A percentile compares a stretch with the other conserved stretches of the same genome.
Conservation (phyloP, 2,329 filamentous ascomycete species). For the Penicillium sp. region DNA sequence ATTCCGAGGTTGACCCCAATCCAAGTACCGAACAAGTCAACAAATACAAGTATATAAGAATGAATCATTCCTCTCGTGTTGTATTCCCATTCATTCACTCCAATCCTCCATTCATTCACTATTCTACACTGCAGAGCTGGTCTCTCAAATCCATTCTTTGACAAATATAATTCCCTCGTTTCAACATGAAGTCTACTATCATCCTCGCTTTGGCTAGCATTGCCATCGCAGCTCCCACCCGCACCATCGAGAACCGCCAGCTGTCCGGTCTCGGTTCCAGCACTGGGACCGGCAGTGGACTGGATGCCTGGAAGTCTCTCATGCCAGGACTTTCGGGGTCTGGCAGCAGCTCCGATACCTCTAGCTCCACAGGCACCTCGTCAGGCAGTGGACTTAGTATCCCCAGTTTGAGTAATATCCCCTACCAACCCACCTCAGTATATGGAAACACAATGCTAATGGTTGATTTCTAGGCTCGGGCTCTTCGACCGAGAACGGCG, state of each 20-base stretch:
- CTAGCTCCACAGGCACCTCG: not conserved
- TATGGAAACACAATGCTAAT: constrained; percentile 12
- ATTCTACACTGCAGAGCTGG: constrained; percentile 16
- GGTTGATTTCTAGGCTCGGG: constrained; percentile 22
- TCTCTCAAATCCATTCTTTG: constrained; percentile 12
- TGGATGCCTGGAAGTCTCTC: constrained; percentile 7
- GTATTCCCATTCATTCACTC: not conserved
- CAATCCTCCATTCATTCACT: not conserved
- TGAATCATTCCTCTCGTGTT: not conserved
- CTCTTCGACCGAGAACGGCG: constrained; percentile 37
- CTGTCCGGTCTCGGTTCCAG: constrained; percentile 12
- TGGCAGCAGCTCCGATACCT: not conserved
- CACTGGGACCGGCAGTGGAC: constrained; percentile 13
- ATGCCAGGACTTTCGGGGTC: not conserved
- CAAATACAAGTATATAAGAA: not conserved
- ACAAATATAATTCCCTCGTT: not conserved
- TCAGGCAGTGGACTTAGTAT: not conserved
- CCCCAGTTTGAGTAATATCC: constrained; percentile 4
- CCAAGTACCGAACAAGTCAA: not conserved
- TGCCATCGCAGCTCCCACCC: constrained; percentile 27
- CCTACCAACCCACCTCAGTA: not conserved
- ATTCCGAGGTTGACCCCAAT: not conserved
- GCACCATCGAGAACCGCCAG: constrained; percentile 26
- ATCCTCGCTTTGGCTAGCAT: constrained; percentile 23
- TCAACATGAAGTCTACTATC: constrained; percentile 27